Evolutionary conservation across 1,139 yeast genomes (phyloP), one percentile per base, ranked within the genome.

Genomic region (Eremothecium gossypii): DNA sequence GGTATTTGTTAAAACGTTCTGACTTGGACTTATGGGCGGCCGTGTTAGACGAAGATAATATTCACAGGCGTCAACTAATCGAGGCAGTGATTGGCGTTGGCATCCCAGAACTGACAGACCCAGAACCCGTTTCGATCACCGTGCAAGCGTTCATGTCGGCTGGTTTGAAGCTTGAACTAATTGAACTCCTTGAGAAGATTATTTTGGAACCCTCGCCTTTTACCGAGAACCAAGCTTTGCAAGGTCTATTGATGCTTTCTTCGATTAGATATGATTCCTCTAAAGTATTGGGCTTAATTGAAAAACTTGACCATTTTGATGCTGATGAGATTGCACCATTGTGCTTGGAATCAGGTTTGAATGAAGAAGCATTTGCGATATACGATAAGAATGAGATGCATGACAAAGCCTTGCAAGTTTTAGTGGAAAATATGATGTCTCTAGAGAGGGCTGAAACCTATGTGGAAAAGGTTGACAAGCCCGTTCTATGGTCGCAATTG

Each of bases 101-200:
- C 46, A 89, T 91, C 52, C 97, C 98, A 26, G 98, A 91, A 67
- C 74, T 89, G 47, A 84, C 76, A 49, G 95, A 85, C 56, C 96
- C 99, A 14, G 96, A 91, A 66, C 96, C 96, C 43, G 86, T 91
- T 49, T 87, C 97, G 8, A 72, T 91, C 52, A 91, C 96, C 27
- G 98, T 91, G 43, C 91, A 89, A 70, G 94, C 97, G 1, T 89
- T 91, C 63, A 87, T 93, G 97, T 87, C 83, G 52, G 93, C 91
- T 50, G 95, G 89, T 52, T 74, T 91, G 62, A 95, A 96, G 39
- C 76, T 78, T 51, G 98, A 93, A 67, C 77, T 91, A 61, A 85
- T 91, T 62, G 98, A 91, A 68, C 75, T 91, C 51, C 73, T 91
- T 55, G 98, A 91, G 66, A 91, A 91, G 71, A 91, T 91, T 58